Conservation (phyloP, 176 grass and related monocot genomes). For the Themeda triandra region DNA sequence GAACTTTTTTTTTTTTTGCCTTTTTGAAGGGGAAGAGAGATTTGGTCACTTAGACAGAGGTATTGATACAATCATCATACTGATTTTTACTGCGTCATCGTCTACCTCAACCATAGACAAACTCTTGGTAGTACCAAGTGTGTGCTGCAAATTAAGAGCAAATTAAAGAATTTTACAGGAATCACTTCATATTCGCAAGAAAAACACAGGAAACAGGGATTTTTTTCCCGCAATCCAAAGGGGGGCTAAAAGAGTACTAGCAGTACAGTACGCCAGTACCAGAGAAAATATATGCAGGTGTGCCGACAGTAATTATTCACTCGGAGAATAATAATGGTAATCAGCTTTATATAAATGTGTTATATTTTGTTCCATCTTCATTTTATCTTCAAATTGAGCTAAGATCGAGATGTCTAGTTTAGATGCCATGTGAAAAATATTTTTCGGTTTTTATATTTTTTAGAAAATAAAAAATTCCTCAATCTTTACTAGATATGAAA, state of each 20-base stretch:
- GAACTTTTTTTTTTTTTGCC: background rate
- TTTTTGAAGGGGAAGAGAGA: background rate
- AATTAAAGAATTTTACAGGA: too few relatives aligned
- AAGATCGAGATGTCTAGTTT: background rate
- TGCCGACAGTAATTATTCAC: background rate
- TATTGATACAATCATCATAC: background rate
- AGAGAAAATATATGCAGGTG: background rate
- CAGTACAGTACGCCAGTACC: too few relatives aligned
- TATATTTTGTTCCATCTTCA: background rate
- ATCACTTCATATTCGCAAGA: too few relatives aligned
- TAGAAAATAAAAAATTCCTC: background rate
- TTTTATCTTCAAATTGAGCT: background rate
- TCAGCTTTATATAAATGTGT: background rate
- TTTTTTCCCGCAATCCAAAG: too few relatives aligned
- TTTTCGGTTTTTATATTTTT: background rate
- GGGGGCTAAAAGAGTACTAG: background rate
- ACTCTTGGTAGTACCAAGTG: background rate
- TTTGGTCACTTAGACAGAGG: background rate
- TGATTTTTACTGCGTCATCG: background rate
- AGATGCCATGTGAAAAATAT: background rate
- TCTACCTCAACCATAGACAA: background rate
- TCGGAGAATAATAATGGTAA: background rate
- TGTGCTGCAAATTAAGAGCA: background rate
- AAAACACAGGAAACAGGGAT: too few relatives aligned
- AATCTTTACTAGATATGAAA: background rate